Conservation (phyloP, 177 flowering plant species). For the Vitis hybrid region DNA sequence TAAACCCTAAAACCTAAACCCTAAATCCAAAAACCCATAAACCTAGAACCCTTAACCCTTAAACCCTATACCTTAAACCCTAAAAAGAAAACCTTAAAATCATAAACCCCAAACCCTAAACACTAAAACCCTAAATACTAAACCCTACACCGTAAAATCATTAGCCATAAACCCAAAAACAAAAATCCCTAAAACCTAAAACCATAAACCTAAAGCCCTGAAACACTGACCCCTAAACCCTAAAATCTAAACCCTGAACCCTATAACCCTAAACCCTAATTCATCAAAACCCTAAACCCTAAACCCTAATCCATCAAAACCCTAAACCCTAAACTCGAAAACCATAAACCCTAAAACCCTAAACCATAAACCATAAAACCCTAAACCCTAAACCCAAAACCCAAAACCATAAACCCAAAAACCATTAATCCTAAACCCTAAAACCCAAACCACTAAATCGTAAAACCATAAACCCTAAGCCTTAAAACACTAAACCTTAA, state of each 20-base stretch:
- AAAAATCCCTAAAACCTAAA: background rate
- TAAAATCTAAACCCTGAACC: too few species aligned
- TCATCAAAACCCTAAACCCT: slow-evolving; percentile 15
- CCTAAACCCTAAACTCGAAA: background rate
- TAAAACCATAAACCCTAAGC: background rate
- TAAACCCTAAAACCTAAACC: slow-evolving; percentile 14
- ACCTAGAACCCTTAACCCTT: slow-evolving; percentile 5
- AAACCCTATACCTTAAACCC: slow-evolving; percentile 21
- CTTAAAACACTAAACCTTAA: too few species aligned
- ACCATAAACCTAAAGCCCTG: too few species aligned
- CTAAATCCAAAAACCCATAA: slow-evolving; percentile 11
- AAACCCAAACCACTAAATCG: too few species aligned
- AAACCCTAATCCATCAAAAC: slow-evolving; percentile 12
- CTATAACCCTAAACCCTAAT: slow-evolving; percentile 2
- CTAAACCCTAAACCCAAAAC: too few species aligned
- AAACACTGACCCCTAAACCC: too few species aligned
- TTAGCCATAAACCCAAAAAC: slow-evolving; percentile 7
- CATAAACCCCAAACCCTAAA: background rate
- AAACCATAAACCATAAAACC: too few species aligned
- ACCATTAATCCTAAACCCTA: too few species aligned
- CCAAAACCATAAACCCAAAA: too few species aligned
- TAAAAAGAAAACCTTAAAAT: slow-evolving; percentile 2
- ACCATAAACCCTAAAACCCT: too few species aligned
- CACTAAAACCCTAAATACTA: slow-evolving; percentile 11
- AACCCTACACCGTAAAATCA: background rate